Base-by-base conservation (phyloP, 75 land plant genomes). In the Larix kaempferi region DNA sequence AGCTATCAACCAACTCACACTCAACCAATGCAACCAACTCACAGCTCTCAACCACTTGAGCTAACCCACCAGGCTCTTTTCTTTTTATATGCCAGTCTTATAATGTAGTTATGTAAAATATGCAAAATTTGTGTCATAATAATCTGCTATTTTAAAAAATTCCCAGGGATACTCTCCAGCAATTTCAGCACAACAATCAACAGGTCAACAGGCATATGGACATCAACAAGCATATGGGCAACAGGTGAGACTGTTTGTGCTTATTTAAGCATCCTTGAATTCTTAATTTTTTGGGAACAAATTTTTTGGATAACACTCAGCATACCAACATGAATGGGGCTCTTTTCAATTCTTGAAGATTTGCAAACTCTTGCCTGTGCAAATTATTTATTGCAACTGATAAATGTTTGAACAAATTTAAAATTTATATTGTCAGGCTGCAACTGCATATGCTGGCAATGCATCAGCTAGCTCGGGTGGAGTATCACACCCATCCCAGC, bases 221-320 rank as follows among this genome's bases (percentile, higher is more conserved):
- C 60, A 73, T 8, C 91, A 88, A 73, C 89, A 88, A 78, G 76
- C 71, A 72, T 92, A 90, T 74, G 85, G 69, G 11, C 92, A 41
- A 23, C 84, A 56, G 75, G 65, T 22, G 71, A 16, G 15, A 26
- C 41, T 27, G 52, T 39, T 65, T 56, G 6, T n/a, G 17, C 37
- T 79, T 22, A 52, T 44, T 21, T 79, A 56, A 11, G 12, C 60
- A 6, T 35, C 37, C 21, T 41, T 5, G 22, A 4, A 7, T 41
- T 17, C 3, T 23, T 41, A 8, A 1, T 11, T 10, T 41, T 10
- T n/a, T 69, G 15, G n/a, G 58, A 15, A 41, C 14, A 26, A 14
- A 12, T 49, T 49, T 39, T 4, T 56, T 54, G n/a, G n/a, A 6
- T 35, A 16, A 17, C 3, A 22, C 1, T 72, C 17, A 64, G 19